Conservation (phyloP, 2,329 filamentous ascomycete species). For the Fusarium subglutinans region DNA sequence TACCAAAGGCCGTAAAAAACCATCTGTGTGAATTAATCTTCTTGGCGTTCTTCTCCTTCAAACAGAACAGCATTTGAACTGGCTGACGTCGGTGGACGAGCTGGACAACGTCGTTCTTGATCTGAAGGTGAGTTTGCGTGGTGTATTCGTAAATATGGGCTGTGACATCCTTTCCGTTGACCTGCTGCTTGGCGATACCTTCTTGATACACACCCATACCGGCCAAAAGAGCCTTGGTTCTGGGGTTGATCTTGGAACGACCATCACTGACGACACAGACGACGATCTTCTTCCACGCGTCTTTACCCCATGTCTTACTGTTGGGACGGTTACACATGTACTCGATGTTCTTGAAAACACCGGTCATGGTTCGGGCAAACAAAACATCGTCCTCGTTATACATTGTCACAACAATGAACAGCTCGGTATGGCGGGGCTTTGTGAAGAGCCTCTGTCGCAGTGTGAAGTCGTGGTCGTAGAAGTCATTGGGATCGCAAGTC, state of each 20-base stretch:
- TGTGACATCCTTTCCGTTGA: slow-evolving; percentile 95
- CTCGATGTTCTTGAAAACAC: slow-evolving; percentile 98
- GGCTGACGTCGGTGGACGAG: slow-evolving; percentile 88
- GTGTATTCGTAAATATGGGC: slow-evolving; percentile 98
- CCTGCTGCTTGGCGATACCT: slow-evolving; percentile 97
- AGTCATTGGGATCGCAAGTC: slow-evolving; percentile 90
- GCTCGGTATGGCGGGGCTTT: slow-evolving; percentile 89
- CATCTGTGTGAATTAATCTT: slow-evolving; percentile 99
- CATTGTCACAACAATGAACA: slow-evolving; percentile 98
- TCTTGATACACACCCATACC: slow-evolving; percentile 98
- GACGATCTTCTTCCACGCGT: slow-evolving; percentile 99
- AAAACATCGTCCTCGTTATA: slow-evolving; percentile 99
- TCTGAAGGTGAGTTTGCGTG: slow-evolving; percentile 83
- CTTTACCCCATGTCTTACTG: slow-evolving; percentile 98
- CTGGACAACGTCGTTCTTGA: slow-evolving; percentile 89
- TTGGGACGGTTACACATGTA: slow-evolving; percentile 94
- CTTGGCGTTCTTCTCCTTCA: slow-evolving; percentile 99
- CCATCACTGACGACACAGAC: slow-evolving; percentile 98
- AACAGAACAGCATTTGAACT: slow-evolving; percentile 95
- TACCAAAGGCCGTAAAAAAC: slow-evolving; percentile 98
- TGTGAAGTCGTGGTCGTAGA: slow-evolving; percentile 89
- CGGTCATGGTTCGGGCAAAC: slow-evolving; percentile 94
- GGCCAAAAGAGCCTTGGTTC: slow-evolving; percentile 88
- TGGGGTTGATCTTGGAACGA: slow-evolving; percentile 93
- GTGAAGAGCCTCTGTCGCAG: slow-evolving; percentile 91